These are phyloP conservation scores for Gossypium australe DNA, from an alignment of 345 rosid genomes.

Conservation along the genomic window DNA sequence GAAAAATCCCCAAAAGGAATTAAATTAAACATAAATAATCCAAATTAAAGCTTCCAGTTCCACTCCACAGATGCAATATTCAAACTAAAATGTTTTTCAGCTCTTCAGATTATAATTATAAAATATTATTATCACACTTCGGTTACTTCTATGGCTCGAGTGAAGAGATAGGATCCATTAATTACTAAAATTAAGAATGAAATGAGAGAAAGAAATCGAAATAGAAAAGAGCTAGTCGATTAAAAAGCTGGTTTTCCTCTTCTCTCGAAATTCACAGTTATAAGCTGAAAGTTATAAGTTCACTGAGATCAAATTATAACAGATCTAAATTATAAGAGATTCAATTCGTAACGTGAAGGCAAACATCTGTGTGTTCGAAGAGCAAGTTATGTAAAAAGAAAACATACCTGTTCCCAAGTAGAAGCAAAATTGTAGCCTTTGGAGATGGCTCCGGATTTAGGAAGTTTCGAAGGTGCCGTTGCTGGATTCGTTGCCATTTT, in stretches of 20 bases:
- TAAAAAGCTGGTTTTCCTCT: neutral
- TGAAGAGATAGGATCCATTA: slow-evolving; percentile 6
- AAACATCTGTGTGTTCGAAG: neutral
- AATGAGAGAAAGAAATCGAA: neutral
- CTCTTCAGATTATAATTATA: neutral
- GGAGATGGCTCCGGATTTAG: slow-evolving; percentile 77
- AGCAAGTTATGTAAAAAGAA: neutral
- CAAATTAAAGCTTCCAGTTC: neutral
- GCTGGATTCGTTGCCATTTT: slow-evolving; percentile 58
- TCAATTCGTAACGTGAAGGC: slow-evolving; percentile 1
- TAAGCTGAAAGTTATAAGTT: neutral
- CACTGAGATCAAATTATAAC: neutral
- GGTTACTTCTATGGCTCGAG: neutral
- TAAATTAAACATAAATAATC: neutral
- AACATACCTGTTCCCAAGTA: slow-evolving; percentile 86
- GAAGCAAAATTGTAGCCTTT: slow-evolving; percentile 93
- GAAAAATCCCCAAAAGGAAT: neutral
- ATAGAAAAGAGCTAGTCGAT: neutral
- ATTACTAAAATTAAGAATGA: neutral
- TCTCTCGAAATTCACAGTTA: too few relatives aligned
- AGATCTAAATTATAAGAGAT: slow-evolving; percentile 11
- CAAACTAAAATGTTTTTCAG: neutral
- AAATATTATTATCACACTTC: neutral
- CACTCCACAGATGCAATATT: neutral
- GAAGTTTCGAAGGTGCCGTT: slow-evolving; percentile 40